Evolutionary conservation across 2,329 filamentous ascomycete genomes (phyloP), one percentile per base, ranked within the genome.

Genomic region (Fulvia fulva): DNA sequence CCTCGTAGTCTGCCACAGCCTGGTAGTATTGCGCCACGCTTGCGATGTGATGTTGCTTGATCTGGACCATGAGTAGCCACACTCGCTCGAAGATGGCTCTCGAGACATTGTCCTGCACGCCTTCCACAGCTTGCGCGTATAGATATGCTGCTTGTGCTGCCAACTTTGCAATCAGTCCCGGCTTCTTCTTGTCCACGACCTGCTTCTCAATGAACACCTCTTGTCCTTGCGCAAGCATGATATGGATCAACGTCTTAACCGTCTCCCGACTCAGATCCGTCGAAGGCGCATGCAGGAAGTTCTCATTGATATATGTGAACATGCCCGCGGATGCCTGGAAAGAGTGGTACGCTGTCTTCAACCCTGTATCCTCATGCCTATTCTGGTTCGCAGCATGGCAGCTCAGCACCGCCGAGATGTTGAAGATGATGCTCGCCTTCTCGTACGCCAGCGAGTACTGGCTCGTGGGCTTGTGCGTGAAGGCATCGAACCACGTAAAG

Each of bases 271-370:
- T 97, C 50, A 99, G 77, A 71, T 99, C 94, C n/a, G 90, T 92
- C 8, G 92, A 97, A 0, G 95, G 94, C 1, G 94, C 94, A 70
- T 99, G 94, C 34, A 99, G 80, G 73, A 99, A 99, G 77, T 99
- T 99, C 77, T 99, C 94, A 76, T 99, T 99, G 78, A 99, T 99
- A 71, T 99, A 99, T 54, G 93, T 97, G 75, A 97, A 99, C 94
- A 99, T 99, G 78, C 94, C 94, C 9, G 94, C 94, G 7, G 93
- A 92, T 43, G 94, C 94, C 75, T 99, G 94, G 78, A 97, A 97
- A 21, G 92, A 97, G 75, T 99, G 93, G 73, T 97, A 99, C 19
- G 94, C 91, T 14, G 91, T 93, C 78, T 99, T 99, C 72, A 97
- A 83, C 32, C 93, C 93, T 5, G 89, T 83, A 71, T 99, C 94